Evolutionary conservation across 768 basidiomycete genomes (phyloP).

Genomic region (Naganishia kalamii): DNA sequence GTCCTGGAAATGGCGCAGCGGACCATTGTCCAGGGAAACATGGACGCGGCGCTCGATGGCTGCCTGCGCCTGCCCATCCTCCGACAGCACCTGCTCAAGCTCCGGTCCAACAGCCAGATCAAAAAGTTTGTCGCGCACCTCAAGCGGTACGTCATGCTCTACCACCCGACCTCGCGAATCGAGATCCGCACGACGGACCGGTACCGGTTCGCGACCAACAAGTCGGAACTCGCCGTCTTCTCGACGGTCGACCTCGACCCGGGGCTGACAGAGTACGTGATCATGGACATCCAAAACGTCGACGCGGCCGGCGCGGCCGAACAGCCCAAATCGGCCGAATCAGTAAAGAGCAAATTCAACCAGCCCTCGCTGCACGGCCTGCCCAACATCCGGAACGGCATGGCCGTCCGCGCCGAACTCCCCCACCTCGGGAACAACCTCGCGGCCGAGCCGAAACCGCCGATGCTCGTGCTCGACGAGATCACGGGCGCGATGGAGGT

Average conservation of each 20-base stretch:
- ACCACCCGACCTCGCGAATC: slow-evolving; percentile 36
- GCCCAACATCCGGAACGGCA: neutral
- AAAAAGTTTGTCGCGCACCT: slow-evolving; percentile 33
- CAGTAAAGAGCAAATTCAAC: neutral
- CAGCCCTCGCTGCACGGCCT: neutral
- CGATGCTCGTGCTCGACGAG: slow-evolving; percentile 5
- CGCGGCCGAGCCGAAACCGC: neutral
- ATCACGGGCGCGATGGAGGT: slow-evolving; percentile 6
- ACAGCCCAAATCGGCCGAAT: neutral
- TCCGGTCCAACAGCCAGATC: slow-evolving; percentile 11
- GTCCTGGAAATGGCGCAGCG: slow-evolving; percentile 38
- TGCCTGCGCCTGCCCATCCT: slow-evolving; percentile 33
- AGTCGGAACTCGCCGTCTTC: slow-evolving; percentile 40
- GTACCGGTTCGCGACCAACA: slow-evolving; percentile 37
- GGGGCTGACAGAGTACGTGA: slow-evolving; percentile 8
- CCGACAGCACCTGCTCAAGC: slow-evolving; percentile 28
- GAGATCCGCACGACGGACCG: slow-evolving; percentile 41
- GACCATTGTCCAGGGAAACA: slow-evolving; percentile 28
- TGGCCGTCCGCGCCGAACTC: neutral
- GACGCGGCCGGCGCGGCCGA: neutral
- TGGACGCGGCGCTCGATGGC: neutral
- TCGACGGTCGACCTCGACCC: slow-evolving; percentile 28
- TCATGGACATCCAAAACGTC: neutral
- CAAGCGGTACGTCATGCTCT: slow-evolving; percentile 36
- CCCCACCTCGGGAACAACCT: neutral